Evolutionary conservation across 495 filamentous ascomycete species (phyloP), one percentile per base, ranked within the genome.

Genomic region (Poronia punctata): DNA sequence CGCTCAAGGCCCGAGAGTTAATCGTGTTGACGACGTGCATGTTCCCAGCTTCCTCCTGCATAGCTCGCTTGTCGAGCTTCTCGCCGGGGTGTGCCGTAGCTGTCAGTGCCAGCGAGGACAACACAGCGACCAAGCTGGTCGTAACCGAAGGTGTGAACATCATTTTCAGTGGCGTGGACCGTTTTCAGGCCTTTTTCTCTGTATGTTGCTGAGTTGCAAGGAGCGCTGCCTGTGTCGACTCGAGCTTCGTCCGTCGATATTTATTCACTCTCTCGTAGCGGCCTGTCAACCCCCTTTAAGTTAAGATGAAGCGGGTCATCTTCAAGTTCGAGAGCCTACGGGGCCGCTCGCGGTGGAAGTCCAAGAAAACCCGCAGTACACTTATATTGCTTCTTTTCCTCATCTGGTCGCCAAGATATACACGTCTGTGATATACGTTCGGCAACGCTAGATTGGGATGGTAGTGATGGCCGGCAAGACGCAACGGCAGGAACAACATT

Each of bases 11-110:
- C 41, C 48, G 49, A 3, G 45, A 33, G 45, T 59, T 59, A 37
- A 59, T 46, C 36, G 24, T 43, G 7, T 51, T 34, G 38, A 59
- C 53, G n/a, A 53, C 53, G 16, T 49, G 47, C 20, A 50, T 48
- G 21, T 49, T 54, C 1, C 37, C 49, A 44, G 50, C 45, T 37
- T 59, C 47, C 18, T 56, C 47, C 7, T 46, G 7, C 9, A 46
- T 43, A 29, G 56, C 49, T 3, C 45, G 44, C 26, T 48, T 51
- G 8, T 48, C 50, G 21, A 43, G 42, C 14, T 49, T 36, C 40
- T 56, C 56, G 11, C 53, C 53, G 4, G 56, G 56, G 19, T 59
- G 56, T 3, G 50, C 56, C 31, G 43, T 22, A 15, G 40, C 53
- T 18, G 47, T 7, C 10, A 38, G 45, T 30, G 38, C 37, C 30